Evolutionary conservation across 345 rosid species (phyloP).

Genomic region (Eucalyptus sp.): DNA sequence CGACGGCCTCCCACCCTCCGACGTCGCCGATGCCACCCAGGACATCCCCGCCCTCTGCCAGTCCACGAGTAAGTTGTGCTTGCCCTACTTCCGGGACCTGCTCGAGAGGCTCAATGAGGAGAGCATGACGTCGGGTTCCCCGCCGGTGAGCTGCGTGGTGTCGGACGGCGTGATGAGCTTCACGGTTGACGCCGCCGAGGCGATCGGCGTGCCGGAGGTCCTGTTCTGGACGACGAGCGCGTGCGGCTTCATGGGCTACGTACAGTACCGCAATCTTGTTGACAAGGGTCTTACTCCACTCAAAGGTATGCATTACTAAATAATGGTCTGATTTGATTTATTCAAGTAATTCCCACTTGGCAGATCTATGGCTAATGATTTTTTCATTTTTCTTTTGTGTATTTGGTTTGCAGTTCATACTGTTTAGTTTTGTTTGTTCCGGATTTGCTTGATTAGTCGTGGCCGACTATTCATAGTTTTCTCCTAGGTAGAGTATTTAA

Average conservation of each 20-base stretch:
- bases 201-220: conserved; percentile 19
- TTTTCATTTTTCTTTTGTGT: neutral
- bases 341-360: neutral
- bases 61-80: conserved; percentile 13
- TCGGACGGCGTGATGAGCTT: conserved; percentile 34
- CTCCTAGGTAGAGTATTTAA: neutral
- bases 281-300: conserved; percentile 28
- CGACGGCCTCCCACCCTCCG: conserved; percentile 31
- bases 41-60: conserved; percentile 26
- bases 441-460: neutral
- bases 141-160: conserved; percentile 24
- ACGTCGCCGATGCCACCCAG: conserved; percentile 19
- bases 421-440: neutral
- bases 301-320: conserved; percentile 10
- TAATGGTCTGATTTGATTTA: neutral
- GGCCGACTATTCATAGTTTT: neutral
- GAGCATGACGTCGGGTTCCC: neutral
- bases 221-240: conserved; percentile 26
- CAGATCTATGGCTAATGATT: neutral
- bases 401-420: neutral
- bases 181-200: conserved; percentile 27
- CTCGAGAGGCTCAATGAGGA: conserved; percentile 12
- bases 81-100: conserved; percentile 21
- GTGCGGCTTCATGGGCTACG: conserved; percentile 16
- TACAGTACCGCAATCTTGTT: conserved; percentile 7